Evolutionary conservation across 1,284 basidiomycete species (phyloP), one percentile per base, ranked within the genome.

Genomic region (Entoloma clypeatum): DNA sequence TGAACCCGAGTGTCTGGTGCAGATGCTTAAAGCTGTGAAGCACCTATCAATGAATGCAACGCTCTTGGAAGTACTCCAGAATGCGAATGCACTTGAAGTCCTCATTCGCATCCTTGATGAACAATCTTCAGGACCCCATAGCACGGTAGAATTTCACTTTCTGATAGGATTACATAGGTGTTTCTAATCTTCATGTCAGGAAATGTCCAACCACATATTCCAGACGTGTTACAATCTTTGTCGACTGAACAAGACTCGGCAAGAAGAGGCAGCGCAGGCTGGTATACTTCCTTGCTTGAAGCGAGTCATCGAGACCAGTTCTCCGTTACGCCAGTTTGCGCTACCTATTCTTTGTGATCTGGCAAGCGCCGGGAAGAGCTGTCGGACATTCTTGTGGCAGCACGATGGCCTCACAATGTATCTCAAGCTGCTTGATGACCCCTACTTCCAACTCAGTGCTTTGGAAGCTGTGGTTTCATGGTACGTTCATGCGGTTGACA

Each of bases 291-390:
- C 95, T 1, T 81, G 90, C 50, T 74, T 99, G 27, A 88, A 92
- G 61, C 79, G 82, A 3, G 85, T 97, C 34, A 90, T 94, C 44
- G 77, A 85, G 55, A 86, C 81, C 8, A 87, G 80, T 46, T 95
- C 92, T 11, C 94, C 92, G 0, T 73, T 98, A 51, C 94, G 92
- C 62, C 94, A 98, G 58, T 98, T 98, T 56, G 95, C 95, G 0
- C 70, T 99, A 35, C 95, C 95, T 0, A 94, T 98, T 50, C 72
- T 99, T 6, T 98, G 95, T 63, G 95, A 97, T 59, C 76, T 98
- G 31, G 90, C 92, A 1, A 90, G 88, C 60, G 91, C 93, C 1
- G 91, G 92, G 38, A 96, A 95, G 69, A 88, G 83, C 39, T 92
- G 91, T 55, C 74, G 93, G 23, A 85, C 82, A 28, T 58, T 93